Conservation (phyloP, 371 early-diverging fungal species). For the Saksenaea oblongispora region DNA sequence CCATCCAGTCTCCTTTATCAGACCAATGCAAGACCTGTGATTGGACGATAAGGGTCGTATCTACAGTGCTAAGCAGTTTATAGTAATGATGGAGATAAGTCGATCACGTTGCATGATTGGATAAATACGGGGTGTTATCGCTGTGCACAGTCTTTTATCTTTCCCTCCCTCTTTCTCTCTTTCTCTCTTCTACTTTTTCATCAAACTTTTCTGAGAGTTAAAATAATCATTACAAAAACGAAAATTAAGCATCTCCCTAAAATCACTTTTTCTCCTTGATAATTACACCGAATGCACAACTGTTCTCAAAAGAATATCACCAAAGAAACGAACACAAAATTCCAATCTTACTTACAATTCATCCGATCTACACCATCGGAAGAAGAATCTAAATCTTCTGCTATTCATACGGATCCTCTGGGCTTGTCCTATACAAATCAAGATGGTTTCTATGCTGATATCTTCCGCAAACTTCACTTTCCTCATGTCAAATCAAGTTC, state of each 20-base stretch:
- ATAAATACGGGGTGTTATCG: slow-evolving; percentile 3
- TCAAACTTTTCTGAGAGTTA: neutral
- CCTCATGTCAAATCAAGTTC: slow-evolving; percentile 20
- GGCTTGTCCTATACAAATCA: slow-evolving; percentile 23
- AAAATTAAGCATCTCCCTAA: neutral
- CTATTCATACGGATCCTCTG: slow-evolving; percentile 26
- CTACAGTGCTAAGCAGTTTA: slow-evolving; percentile 1
- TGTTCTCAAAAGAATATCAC: neutral
- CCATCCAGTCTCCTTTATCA: slow-evolving; percentile 3
- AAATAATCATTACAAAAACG: neutral
- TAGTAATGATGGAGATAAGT: slow-evolving; percentile 5
- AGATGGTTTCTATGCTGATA: slow-evolving; percentile 17
- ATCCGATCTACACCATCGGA: slow-evolving; percentile 13
- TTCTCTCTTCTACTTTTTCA: neutral
- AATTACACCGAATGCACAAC: slow-evolving; percentile 2
- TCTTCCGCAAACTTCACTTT: slow-evolving; percentile 24
- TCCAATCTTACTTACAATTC: slow-evolving; percentile 19
- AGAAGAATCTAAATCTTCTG: neutral
- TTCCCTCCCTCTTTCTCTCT: neutral
- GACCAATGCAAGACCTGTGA: neutral
- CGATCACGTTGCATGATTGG: slow-evolving; percentile 3
- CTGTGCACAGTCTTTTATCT: neutral
- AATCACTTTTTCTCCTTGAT: neutral
- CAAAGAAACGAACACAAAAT: slow-evolving; percentile 9
- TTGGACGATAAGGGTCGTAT: slow-evolving; percentile 3